Evolutionary conservation across 202 grass and related monocot genomes (phyloP).

Genomic region (Zoysia matrella): DNA sequence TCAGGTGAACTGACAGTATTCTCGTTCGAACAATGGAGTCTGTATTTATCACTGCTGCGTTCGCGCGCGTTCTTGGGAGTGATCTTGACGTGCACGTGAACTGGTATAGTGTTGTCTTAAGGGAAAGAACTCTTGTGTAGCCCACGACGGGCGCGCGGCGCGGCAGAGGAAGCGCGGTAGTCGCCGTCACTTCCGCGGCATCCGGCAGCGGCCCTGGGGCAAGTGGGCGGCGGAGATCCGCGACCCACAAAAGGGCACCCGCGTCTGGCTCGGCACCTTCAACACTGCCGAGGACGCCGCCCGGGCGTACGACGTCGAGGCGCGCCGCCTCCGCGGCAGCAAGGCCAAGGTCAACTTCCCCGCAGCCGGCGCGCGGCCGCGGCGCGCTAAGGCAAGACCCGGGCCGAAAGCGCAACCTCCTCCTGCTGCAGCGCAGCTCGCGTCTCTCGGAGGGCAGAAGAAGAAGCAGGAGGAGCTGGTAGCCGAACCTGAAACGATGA

Average conservation of each 20-base stretch:
- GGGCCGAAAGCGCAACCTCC: background rate
- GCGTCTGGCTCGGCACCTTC: slow-evolving; percentile 76
- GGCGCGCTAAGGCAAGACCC: background rate
- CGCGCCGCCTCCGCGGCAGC: slow-evolving; percentile 56
- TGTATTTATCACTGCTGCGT: background rate
- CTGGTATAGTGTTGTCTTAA: slow-evolving; percentile 27
- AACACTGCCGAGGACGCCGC: slow-evolving; percentile 57
- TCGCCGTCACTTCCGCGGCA: slow-evolving; percentile 36
- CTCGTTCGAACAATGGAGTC: background rate
- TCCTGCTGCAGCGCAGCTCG: background rate
- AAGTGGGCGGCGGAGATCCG: slow-evolving; percentile 99
- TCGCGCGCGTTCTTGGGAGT: background rate
- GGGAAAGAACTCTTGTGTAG: slow-evolving; percentile 24
- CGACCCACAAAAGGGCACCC: slow-evolving; percentile 88
- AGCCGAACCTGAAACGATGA: background rate
- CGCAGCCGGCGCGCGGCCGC: background rate
- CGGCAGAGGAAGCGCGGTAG: slow-evolving; percentile 21
- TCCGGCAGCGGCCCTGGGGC: slow-evolving; percentile 91
- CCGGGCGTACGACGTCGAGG: slow-evolving; percentile 60
- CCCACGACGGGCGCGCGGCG: background rate
- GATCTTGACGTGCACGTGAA: background rate
- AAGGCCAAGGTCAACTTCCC: slow-evolving; percentile 78
- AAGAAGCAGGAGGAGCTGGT: background rate
- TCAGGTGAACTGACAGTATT: background rate
- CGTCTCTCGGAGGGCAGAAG: background rate